phyloP scores from a whole-genome alignment of 2,329 filamentous ascomycete genomes.

The Aspergillus puulaauensis region DNA sequence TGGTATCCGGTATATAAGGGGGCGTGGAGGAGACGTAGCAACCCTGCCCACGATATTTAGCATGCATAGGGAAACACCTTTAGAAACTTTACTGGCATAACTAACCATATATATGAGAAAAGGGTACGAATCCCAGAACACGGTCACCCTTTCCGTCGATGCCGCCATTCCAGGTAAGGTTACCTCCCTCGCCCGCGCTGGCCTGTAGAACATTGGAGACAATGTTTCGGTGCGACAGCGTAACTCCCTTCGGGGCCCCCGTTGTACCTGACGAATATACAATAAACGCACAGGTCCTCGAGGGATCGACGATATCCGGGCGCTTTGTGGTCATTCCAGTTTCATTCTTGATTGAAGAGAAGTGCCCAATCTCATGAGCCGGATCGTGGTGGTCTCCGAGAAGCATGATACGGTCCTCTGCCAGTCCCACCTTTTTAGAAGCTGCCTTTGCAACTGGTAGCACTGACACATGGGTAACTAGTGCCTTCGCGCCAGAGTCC shows the following conservation, averaged over 20 bases:
- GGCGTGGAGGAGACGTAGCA: constrained; percentile 71
- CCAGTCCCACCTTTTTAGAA: constrained; percentile 67
- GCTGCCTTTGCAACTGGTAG: constrained; percentile 67
- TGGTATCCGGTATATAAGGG: constrained; percentile 65
- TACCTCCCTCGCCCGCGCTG: constrained; percentile 52
- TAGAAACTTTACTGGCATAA: too few relatives aligned
- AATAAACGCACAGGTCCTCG: constrained; percentile 74
- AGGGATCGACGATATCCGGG: constrained; percentile 58
- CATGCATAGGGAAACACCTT: constrained; percentile 24
- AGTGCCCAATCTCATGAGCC: constrained; percentile 64
- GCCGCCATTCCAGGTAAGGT: constrained; percentile 59
- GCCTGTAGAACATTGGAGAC: constrained; percentile 69
- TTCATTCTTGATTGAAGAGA: constrained; percentile 66
- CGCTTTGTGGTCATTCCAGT: constrained; percentile 54
- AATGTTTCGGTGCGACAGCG: constrained; percentile 80
- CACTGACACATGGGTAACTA: constrained; percentile 71
- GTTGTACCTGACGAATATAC: constrained; percentile 91
- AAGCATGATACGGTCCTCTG: constrained; percentile 70
- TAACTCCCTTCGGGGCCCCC: constrained; percentile 86
- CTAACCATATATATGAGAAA: constrained; percentile 84
- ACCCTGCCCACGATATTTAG: constrained; percentile 44
- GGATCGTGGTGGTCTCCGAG: constrained; percentile 65
- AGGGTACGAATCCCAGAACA: constrained; percentile 76
- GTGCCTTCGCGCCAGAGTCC: constrained; percentile 70
- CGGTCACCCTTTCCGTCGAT: constrained; percentile 65